These are phyloP conservation scores for Acacia confusa DNA, from an alignment of 306 rosid genomes.

Conservation along the genomic window DNA sequence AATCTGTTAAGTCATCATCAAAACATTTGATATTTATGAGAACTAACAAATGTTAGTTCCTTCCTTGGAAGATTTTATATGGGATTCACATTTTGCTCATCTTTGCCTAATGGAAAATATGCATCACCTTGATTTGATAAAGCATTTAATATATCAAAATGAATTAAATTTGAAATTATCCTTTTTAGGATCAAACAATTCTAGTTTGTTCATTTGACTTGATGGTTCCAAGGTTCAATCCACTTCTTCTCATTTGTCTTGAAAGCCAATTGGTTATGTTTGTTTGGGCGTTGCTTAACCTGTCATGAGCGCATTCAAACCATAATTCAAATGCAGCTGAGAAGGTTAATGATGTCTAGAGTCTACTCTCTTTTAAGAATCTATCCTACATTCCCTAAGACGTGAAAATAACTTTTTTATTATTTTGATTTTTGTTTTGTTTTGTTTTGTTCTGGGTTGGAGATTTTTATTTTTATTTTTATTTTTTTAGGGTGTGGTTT, in stretches of 20 bases:
- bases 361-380: too few species aligned
- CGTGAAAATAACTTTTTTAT: too few species aligned
- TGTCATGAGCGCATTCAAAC: neutral
- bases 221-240: neutral
- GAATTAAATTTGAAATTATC: neutral
- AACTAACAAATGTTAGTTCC: neutral
- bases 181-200: neutral
- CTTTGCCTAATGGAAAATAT: neutral
- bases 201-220: neutral
- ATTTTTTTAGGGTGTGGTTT: too few species aligned
- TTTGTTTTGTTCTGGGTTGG: too few species aligned
- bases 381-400: too few species aligned
- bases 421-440: too few species aligned
- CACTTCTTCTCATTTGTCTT: neutral
- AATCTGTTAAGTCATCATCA: too few species aligned
- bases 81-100: neutral
- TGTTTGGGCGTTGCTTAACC: neutral
- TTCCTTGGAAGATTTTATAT: neutral
- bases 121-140: neutral
- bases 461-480: too few species aligned
- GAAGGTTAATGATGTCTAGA: too few species aligned
- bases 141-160: neutral
- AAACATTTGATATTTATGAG: too few species aligned
- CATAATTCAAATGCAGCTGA: too few species aligned
- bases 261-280: neutral